Conservation (phyloP, 106 monocot genomes). For the Iris macrosiphon region DNA sequence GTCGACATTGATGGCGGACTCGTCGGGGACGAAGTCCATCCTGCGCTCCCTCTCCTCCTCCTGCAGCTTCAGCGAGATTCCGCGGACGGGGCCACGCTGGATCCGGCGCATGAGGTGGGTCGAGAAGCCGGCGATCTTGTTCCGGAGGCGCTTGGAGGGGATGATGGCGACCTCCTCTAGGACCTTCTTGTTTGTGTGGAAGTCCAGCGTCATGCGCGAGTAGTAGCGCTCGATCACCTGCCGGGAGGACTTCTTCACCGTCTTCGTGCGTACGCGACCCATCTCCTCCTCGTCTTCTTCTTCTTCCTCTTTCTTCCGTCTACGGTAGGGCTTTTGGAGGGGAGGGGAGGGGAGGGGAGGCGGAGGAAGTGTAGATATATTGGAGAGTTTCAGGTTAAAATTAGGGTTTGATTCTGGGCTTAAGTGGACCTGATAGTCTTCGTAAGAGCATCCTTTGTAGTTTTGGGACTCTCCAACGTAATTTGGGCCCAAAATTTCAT, state of each 20-base stretch:
- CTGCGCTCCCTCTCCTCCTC: slow-evolving; percentile 27
- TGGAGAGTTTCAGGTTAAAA: no score
- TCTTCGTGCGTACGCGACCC: slow-evolving; percentile 26
- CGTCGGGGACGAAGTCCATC: slow-evolving; percentile 24
- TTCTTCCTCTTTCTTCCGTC: no score
- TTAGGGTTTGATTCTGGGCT: no score
- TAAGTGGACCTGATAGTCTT: no score
- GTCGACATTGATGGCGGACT: slow-evolving; percentile 18
- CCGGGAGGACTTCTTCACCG: slow-evolving; percentile 22
- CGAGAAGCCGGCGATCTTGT: slow-evolving; percentile 29
- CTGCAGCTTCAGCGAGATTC: slow-evolving; percentile 26
- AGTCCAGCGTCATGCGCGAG: slow-evolving; percentile 28
- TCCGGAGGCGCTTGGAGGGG: slow-evolving; percentile 27
- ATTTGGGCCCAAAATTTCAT: no score
- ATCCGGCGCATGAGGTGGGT: slow-evolving; percentile 26
- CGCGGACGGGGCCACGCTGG: slow-evolving; percentile 20
- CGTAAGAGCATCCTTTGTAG: no score
- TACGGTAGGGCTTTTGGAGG: no score
- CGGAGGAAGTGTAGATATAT: no score
- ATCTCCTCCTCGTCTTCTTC: no score
- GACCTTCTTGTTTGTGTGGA: slow-evolving; percentile 32
- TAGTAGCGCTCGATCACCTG: slow-evolving; percentile 24
- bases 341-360: no score
- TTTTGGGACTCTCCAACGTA: no score
- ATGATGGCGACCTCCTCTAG: slow-evolving; percentile 25